Base-by-base conservation (phyloP, 208 protist species). In the Eutreptiella sp. region DNA sequence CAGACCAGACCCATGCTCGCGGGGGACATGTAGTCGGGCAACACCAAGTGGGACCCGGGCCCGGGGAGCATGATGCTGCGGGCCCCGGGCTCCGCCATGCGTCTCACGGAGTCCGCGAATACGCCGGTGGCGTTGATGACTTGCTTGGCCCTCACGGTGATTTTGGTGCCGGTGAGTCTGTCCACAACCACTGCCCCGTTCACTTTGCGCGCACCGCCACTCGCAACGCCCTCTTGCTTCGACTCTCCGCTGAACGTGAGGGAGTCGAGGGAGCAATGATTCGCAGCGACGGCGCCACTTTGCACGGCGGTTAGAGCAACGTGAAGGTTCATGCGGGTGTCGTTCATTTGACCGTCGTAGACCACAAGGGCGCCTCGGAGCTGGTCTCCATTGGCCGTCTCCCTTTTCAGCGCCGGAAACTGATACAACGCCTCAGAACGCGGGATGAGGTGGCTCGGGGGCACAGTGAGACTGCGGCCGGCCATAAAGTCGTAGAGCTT, bases 261-360 rank as follows among this genome's bases (percentile, higher is more conserved):
- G 39, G 64, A 47, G 35, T 72, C 73, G 31, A 87, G 83, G 63
- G 78, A 76, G 21, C 79, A 76, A 74, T 98, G 88, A 73, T 98
- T 98, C 19, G 81, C 69, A n/a, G 87, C 83, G n/a, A 79, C 69
- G 3, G 94, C 89, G 29, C 91, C 85, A 52, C 85, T 77, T 11
- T 77, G 76, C 26, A 84, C 79, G 4, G 94, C 92, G 31, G 94
- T 96, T 46, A 96, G 75, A 3, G 90, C 92, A 11, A 92, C 77
- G 0, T 67, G 62, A 31, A 96, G 68, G 70, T 93, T 94, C 65
- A 97, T 79, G n/a, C 94, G 84, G 1, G 92, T 78, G 62, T 98
- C 94, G 76, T 98, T 93, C 75, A 94, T 86, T 73, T 93, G 87
- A 1, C 92, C 92, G 66, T 97, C 92, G 65, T 92, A 95, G 70